Percentiles rank a stretch among this genome's conserved stretches.
These are phyloP conservation scores for Erigeron philadelphicus DNA, from an alignment of 140 eudicot genomes.

Conservation along the genomic window DNA sequence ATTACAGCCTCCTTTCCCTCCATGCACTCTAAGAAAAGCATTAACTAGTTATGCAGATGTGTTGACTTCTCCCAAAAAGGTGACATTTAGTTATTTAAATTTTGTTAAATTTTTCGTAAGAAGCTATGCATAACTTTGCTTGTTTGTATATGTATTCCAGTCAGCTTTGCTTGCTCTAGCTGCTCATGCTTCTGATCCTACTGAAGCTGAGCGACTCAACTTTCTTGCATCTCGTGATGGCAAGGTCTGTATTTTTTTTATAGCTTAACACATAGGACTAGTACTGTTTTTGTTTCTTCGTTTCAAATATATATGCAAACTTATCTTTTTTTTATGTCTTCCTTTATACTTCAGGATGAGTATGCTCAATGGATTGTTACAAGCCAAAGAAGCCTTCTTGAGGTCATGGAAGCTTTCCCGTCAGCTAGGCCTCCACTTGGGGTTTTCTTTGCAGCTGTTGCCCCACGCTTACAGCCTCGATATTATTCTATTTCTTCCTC, in stretches of 20 bases:
- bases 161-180: slow-evolving; percentile 86
- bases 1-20: slow-evolving; percentile 88
- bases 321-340: not conserved
- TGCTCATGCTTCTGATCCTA: slow-evolving; percentile 78
- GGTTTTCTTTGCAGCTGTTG: slow-evolving; percentile 89
- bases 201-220: slow-evolving; percentile 75
- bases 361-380: slow-evolving; percentile 87
- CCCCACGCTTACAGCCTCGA: slow-evolving; percentile 93
- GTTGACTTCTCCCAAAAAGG: slow-evolving; percentile 83
- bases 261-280: not conserved
- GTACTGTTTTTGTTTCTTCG: not conserved
- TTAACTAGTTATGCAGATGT: slow-evolving; percentile 78
- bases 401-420: slow-evolving; percentile 80
- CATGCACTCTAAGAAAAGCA: slow-evolving; percentile 84
- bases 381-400: slow-evolving; percentile 86
- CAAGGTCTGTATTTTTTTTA: slow-evolving; percentile 52
- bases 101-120: slow-evolving; percentile 6
- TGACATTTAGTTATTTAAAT: slow-evolving; percentile 7
- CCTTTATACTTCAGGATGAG: slow-evolving; percentile 61
- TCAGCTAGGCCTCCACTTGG: slow-evolving; percentile 93
- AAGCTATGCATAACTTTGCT: not conserved
- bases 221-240: slow-evolving; percentile 90
- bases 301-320: not conserved
- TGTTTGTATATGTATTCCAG: slow-evolving; percentile 35
- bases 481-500: slow-evolving; percentile 95